Percentiles rank a stretch among this genome's conserved stretches.
Evolutionary conservation across 1,284 basidiomycete species (phyloP).

Genomic region (Moniliophthora roreri): DNA sequence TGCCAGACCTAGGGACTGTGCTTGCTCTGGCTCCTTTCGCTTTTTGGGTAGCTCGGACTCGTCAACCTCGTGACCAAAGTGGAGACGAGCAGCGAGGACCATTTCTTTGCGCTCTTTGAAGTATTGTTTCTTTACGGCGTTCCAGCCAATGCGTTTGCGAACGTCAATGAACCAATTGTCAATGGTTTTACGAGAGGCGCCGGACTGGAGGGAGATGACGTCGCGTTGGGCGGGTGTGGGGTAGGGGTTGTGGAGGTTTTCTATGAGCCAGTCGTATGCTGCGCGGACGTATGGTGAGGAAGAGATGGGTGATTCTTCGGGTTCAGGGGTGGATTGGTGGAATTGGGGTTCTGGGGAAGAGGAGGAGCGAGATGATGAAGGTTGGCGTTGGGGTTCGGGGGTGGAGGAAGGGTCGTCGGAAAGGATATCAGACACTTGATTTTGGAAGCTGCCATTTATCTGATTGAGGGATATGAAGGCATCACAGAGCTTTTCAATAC

Average conservation of each 20-base stretch:
- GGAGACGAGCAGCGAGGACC: slow-evolving; percentile 8
- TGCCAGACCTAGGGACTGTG: not conserved
- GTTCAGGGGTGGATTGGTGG: not conserved
- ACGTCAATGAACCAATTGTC: slow-evolving; percentile 49
- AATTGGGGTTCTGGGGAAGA: not conserved
- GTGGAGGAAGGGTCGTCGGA: too few relatives aligned
- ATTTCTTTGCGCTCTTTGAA: slow-evolving; percentile 13
- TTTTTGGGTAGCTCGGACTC: not conserved
- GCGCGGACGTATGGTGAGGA: slow-evolving; percentile 29
- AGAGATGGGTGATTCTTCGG: slow-evolving; percentile 5
- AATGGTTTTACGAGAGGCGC: slow-evolving; percentile 30
- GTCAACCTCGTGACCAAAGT: slow-evolving; percentile 2
- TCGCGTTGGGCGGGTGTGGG: slow-evolving; percentile 33
- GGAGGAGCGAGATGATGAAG: not conserved
- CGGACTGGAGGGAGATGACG: slow-evolving; percentile 24
- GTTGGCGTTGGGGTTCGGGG: not conserved
- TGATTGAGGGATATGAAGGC: not conserved
- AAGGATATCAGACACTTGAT: not conserved
- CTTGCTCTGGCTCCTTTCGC: not conserved
- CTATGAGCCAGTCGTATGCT: slow-evolving; percentile 43
- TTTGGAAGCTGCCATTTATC: not conserved
- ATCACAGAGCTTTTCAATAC: slow-evolving; percentile 9
- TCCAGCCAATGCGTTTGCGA: slow-evolving; percentile 56
- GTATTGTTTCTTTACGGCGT: slow-evolving; percentile 31
- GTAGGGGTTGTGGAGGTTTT: slow-evolving; percentile 51